These are phyloP conservation scores for Beauveria varroae DNA, from an alignment of 2,329 filamentous ascomycete genomes.

Conservation along the genomic window DNA sequence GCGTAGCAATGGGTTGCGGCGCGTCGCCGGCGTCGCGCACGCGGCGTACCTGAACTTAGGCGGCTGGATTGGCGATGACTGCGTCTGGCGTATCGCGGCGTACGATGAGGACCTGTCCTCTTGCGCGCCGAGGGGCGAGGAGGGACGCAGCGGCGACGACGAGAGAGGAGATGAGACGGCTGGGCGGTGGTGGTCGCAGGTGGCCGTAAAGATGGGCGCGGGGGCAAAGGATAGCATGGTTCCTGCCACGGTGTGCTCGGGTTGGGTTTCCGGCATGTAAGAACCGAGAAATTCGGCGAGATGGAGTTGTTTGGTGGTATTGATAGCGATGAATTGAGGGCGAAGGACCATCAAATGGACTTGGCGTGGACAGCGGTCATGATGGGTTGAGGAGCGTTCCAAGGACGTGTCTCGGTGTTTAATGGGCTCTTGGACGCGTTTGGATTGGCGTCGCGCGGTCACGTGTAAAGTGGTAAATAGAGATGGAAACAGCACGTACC, in stretches of 20 bases:
- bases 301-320: neutral
- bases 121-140: constrained; percentile 37
- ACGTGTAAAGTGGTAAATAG: constrained; percentile 20
- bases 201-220: constrained; percentile 34
- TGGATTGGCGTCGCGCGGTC: constrained; percentile 20
- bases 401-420: neutral
- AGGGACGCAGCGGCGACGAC: constrained; percentile 50
- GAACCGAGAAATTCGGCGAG: neutral
- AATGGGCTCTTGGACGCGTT: constrained; percentile 6
- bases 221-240: constrained; percentile 36
- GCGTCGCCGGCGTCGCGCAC: constrained; percentile 43
- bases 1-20: constrained; percentile 56
- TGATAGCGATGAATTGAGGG: neutral
- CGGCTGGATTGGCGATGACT: constrained; percentile 37
- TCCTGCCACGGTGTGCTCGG: constrained; percentile 10
- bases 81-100: constrained; percentile 30
- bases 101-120: constrained; percentile 32
- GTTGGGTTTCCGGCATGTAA: constrained; percentile 25
- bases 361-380: neutral
- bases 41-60: constrained; percentile 43
- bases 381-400: neutral
- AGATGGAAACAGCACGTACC: neutral
- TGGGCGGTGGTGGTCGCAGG: constrained; percentile 38
- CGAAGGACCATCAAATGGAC: neutral
- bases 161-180: constrained; percentile 48